phyloP scores from a whole-genome alignment of 2,329 filamentous ascomycete genomes.

The Aspergillus ruber region DNA sequence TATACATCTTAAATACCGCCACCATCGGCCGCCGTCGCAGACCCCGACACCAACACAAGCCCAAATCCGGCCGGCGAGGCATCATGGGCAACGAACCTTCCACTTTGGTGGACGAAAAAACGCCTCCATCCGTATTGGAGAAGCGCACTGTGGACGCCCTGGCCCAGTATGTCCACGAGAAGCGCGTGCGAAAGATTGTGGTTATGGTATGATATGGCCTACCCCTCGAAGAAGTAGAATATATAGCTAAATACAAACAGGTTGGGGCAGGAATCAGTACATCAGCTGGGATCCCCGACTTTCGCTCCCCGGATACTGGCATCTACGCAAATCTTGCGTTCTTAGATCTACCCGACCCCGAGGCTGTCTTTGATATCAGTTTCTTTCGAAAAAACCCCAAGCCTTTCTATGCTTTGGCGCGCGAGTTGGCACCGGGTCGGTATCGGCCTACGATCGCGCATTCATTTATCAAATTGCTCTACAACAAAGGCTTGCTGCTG shows the following conservation, averaged over 20 bases:
- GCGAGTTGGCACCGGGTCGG: conserved; percentile 84
- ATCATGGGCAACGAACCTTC: conserved; percentile 83
- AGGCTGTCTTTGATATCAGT: conserved; percentile 88
- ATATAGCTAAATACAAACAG: conserved; percentile 22
- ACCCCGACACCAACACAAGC: conserved; percentile 15
- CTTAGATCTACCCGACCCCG: conserved; percentile 77
- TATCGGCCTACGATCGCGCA: conserved; percentile 87
- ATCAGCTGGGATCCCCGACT: conserved; percentile 69
- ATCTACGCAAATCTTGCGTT: conserved; percentile 87
- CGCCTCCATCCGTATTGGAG: conserved; percentile 58
- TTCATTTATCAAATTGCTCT: conserved; percentile 75
- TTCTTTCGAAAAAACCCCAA: conserved; percentile 80
- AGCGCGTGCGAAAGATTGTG: conserved; percentile 63
- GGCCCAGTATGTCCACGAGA: conserved; percentile 72
- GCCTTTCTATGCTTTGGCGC: conserved; percentile 87
- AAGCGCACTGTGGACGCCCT: conserved; percentile 66
- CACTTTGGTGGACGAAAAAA: conserved; percentile 57
- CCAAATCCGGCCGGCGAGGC: conserved; percentile 12
- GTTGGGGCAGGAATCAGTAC: conserved; percentile 74
- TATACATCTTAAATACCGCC: background rate
- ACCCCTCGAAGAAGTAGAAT: background rate
- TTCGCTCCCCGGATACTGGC: conserved; percentile 85
- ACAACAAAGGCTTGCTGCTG: conserved; percentile 68
- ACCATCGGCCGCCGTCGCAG: conserved; percentile 19
- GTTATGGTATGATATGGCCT: conserved; percentile 56